Base-by-base conservation (phyloP, 495 filamentous ascomycete genomes). In the Penicillium odoratum region DNA sequence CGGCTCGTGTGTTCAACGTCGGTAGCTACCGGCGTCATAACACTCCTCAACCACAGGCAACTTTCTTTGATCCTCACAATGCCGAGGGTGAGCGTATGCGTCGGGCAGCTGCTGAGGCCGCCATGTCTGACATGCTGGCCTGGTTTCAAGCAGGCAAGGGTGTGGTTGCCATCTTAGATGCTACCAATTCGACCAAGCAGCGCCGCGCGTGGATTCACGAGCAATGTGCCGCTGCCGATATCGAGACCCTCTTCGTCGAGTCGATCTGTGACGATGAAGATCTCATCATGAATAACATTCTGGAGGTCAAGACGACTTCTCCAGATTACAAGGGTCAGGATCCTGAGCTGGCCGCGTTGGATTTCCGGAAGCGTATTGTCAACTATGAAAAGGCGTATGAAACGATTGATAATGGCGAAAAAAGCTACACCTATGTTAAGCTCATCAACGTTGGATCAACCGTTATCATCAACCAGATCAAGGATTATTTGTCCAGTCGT, bases 321-420 rank as follows among this genome's bases (percentile, higher is more conserved):
- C 94, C 94, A 2, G 94, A 98, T 71, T 98, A 98, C 73, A 77
- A 83, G 59, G 94, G 93, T 18, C 91, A 95, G 69, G 94, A 98
- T 68, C 94, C 94, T 13, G 94, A 98, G 66, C 75, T 78, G 25
- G 94, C 94, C 21, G 94, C 91, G 4, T 72, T 85, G 48, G 94
- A 98, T 72, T 98, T 98, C 76, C 87, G 90, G 52, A 89, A 93
- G 55, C 88, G 94, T 50, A 98, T 98, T 69, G 85, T 87, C 60
- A 96, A 97, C 69, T 98, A 98, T 70, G 94, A 98, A 71, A 92
- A 91, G 70, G 91, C 91, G 15, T 98, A 98, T 69, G 83, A 96
- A 75, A 92, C 90, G 0, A 91, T 98, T 64, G 90, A 91, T 63
- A 88, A 87, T 50, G 85, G 91, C 53, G 94, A 98, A 77, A 84